Evolutionary conservation across 768 basidiomycete genomes (phyloP), one percentile per base, ranked within the genome.

Genomic region (Phlegmacium glaucopus): DNA sequence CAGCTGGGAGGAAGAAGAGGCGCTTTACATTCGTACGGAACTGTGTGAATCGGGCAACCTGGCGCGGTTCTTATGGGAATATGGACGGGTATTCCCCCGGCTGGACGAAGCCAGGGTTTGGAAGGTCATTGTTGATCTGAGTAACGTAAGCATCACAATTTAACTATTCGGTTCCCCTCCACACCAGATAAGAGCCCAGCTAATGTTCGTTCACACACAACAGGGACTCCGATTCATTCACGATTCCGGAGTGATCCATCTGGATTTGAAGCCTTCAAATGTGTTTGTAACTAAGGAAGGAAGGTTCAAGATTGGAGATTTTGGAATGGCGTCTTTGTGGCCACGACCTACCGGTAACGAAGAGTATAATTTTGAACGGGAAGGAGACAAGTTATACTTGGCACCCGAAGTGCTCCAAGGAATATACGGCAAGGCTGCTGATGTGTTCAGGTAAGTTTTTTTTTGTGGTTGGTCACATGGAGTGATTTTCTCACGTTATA

Each of bases 281-380:
- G 85, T 99, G 42, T 93, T 99, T 62, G 76, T 99, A 57, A 93
- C 90, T 9, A 74, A 75, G 7, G 79, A 84, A 36, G 96, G 96
- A 1, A 79, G 87, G 38, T 87, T 99, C 71, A 93, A 92, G 72
- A 93, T 99, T 63, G 95, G 95, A 7, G 96, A 99, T 65, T 97
- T 98, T 71, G 96, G 96, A 8, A 93, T 99, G 85, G 94, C 95
- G n/a, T 90, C 91, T 6, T 58, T 92, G 44, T 94, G 91, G 88
- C 92, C 93, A 1, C 74, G 93, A 32, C 70, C 73, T 50, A 12
- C 32, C 10, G 55, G 65, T 28, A 65, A n/a, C n/a, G 59, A 9
- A 70, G 67, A 42, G 65, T 58, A 69, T 44, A 78, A 74, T 7
- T 93, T 97, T 62, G 95, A 98, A 66, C 80, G 96, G 12, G 96